Percentiles rank a stretch among this genome's conserved stretches.
Conservation (phyloP, 2,329 filamentous ascomycete genomes). For the Monosporascus sp. region DNA sequence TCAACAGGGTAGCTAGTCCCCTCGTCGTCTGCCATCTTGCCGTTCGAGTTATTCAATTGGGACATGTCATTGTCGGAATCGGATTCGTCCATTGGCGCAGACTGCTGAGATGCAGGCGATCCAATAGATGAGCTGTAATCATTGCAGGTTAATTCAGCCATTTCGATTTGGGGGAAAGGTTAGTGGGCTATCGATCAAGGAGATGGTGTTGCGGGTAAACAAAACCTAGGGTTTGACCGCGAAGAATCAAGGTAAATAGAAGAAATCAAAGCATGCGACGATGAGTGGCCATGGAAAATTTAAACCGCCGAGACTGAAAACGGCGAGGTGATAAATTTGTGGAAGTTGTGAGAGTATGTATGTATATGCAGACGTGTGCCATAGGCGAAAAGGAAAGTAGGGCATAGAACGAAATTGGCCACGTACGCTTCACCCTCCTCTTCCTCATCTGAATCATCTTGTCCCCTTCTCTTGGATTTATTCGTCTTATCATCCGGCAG, state of each 20-base stretch:
- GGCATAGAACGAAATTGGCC: background rate
- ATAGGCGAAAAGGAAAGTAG: constrained; percentile 8
- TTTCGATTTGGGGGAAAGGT: background rate
- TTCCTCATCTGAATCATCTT: constrained; percentile 60
- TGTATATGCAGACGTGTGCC: background rate
- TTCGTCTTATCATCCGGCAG: constrained; percentile 32
- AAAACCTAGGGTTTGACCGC: background rate
- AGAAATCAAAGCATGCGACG: too few species aligned
- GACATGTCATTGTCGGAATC: constrained; percentile 55
- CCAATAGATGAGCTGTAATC: constrained; percentile 58
- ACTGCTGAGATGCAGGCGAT: constrained; percentile 72
- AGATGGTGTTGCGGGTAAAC: background rate
- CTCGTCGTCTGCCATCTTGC: constrained; percentile 37
- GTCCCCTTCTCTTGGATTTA: constrained; percentile 46
- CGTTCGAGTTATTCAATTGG: constrained; percentile 28
- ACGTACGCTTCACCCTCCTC: constrained; percentile 80
- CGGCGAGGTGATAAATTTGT: background rate
- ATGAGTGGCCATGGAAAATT: too few species aligned
- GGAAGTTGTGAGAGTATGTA: constrained; percentile 1
- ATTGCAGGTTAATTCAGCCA: constrained; percentile 7
- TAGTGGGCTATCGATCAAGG: background rate
- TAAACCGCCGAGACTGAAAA: too few species aligned
- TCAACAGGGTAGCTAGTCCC: constrained; percentile 76
- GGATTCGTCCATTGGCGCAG: constrained; percentile 85
- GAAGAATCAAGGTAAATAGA: too few species aligned